phyloP scores from a whole-genome alignment of 192 early-diverging fungal genomes.

The Physocladia obscura region DNA sequence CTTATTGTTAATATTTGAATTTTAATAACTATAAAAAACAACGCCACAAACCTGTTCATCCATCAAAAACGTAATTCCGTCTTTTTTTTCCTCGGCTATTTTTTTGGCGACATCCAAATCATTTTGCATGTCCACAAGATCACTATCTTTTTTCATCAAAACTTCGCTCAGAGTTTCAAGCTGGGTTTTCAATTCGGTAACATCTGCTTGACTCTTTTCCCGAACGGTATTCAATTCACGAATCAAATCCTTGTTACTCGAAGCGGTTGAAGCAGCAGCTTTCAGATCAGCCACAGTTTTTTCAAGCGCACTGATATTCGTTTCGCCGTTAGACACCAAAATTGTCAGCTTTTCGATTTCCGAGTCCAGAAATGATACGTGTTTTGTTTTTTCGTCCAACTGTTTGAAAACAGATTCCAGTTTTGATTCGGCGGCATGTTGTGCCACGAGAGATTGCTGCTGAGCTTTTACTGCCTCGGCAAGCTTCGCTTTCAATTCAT shows the following conservation, averaged over 20 bases:
- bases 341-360: not conserved
- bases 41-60: conserved; percentile 15
- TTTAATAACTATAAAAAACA: conserved; percentile 1
- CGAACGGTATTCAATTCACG: not conserved
- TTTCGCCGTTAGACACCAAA: not conserved
- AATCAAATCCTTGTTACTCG: not conserved
- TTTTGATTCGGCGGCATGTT: no score
- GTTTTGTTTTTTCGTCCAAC: no score
- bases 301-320: no score
- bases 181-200: not conserved
- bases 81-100: not conserved
- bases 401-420: no score
- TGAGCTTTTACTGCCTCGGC: no score
- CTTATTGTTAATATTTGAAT: conserved; percentile 10
- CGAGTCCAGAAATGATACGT: no score
- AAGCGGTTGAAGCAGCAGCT: not conserved
- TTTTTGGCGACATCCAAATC: not conserved
- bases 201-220: not conserved
- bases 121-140: not conserved
- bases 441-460: no score
- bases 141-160: conserved; percentile 9
- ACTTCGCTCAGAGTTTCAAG: conserved; percentile 4
- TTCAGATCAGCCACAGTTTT: no score
- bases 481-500: no score
- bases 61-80: conserved; percentile 8